Conservation (phyloP, 129 eudicot genomes). For the Tagetes erecta region DNA sequence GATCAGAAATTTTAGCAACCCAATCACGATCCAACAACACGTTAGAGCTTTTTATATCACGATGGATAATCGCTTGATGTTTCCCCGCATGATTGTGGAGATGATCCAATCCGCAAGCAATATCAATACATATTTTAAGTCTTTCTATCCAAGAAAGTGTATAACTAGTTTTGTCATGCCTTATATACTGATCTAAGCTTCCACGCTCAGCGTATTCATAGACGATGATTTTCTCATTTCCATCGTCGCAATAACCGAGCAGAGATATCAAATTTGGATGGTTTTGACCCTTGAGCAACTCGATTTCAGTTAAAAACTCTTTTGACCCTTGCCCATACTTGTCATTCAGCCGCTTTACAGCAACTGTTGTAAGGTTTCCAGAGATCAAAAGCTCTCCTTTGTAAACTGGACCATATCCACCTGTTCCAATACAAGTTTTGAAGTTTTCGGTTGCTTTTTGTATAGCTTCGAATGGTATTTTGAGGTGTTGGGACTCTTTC, state of each 20-base stretch:
- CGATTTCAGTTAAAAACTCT: slow-evolving; percentile 21
- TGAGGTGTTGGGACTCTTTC: slow-evolving; percentile 22
- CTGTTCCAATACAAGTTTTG: slow-evolving; percentile 18
- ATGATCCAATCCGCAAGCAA: slow-evolving; percentile 22
- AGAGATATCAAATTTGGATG: slow-evolving; percentile 21
- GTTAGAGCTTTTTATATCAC: slow-evolving; percentile 33
- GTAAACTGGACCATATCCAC: slow-evolving; percentile 23
- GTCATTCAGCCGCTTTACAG: slow-evolving; percentile 18
- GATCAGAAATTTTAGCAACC: slow-evolving; percentile 39
- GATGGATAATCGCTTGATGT: slow-evolving; percentile 30
- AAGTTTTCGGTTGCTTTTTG: slow-evolving; percentile 19
- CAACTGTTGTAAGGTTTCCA: slow-evolving; percentile 4
- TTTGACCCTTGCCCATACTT: slow-evolving; percentile 19
- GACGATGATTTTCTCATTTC: neutral
- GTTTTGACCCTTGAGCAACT: slow-evolving; percentile 16
- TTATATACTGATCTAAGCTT: slow-evolving; percentile 13
- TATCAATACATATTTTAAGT: slow-evolving; percentile 5
- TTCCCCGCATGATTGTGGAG: slow-evolving; percentile 22
- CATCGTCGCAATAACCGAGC: slow-evolving; percentile 25
- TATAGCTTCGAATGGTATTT: neutral
- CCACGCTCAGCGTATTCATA: slow-evolving; percentile 15
- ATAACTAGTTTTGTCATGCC: neutral
- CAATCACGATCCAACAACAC: slow-evolving; percentile 29
- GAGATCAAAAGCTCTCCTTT: slow-evolving; percentile 4
- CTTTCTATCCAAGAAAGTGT: slow-evolving; percentile 18